phyloP scores from a whole-genome alignment of 139 green algal species.

The Yamagishiella unicocca region DNA sequence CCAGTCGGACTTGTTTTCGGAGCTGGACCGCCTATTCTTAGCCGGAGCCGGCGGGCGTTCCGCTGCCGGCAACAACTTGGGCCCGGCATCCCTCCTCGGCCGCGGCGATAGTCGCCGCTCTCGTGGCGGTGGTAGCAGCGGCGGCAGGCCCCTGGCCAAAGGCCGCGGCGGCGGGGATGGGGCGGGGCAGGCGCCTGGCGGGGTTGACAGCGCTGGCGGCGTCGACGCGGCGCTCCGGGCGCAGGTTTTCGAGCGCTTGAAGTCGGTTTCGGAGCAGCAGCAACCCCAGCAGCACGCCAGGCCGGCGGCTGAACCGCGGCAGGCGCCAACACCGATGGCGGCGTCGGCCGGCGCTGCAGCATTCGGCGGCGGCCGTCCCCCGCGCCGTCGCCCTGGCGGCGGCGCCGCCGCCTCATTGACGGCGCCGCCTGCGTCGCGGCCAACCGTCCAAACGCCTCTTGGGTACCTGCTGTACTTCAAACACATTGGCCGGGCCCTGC shows the following conservation, averaged over 20 bases:
- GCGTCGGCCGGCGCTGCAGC: neutral
- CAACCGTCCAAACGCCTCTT: neutral
- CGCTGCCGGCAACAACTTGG: no score
- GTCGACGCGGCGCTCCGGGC: neutral
- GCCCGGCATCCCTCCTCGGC: no score
- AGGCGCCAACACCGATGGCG: neutral
- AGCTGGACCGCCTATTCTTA: slow-evolving; percentile 25
- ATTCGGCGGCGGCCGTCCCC: neutral
- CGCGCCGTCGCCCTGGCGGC: neutral
- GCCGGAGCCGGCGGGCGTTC: neutral
- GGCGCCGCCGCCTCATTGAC: neutral
- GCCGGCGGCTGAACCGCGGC: neutral
- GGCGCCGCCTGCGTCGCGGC: neutral
- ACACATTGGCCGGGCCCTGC: neutral
- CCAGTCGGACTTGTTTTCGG: neutral
- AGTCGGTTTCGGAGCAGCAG: no score
- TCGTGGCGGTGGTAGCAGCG: no score
- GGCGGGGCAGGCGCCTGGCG: neutral
- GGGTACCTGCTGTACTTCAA: slow-evolving; percentile 18
- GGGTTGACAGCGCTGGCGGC: neutral
- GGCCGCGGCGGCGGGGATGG: neutral
- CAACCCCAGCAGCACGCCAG: neutral
- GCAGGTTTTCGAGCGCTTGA: neutral
- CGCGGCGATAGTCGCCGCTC: neutral
- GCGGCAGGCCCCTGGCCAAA: no score